Base-by-base conservation (phyloP, 1,139 yeast species). In the Yamadazyma atlantica region DNA sequence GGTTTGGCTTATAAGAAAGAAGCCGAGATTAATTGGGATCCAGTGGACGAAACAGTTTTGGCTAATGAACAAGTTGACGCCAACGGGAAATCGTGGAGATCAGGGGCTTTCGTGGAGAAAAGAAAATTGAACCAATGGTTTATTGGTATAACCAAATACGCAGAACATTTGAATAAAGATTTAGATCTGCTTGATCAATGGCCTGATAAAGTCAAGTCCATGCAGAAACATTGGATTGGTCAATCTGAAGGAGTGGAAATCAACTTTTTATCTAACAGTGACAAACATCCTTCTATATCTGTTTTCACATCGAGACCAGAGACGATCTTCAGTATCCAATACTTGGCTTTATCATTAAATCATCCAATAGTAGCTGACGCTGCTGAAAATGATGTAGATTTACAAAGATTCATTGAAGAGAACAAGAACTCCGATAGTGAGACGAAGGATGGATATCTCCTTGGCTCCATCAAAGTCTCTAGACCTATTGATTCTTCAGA, bases 21-120 rank as follows among this genome's bases (percentile, higher is more conserved):
- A 34, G 95, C 97, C 0, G 87, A 84, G 50, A 94, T 92, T 39
- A 92, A 92, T 55, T 92, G 98, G 98, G 98, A 92, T 59, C 98
- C 98, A 0, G 78, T 92, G 0, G 98, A 92, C 51, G 75, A 82
- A 50, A 92, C 98, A 0, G 98, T 92, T 1, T 66, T 92, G 44
- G 98, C 98, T 1, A 92, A 92, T 57, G 98, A 92, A 59, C 98
- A 92, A 58, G 97, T 92, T 3, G 98, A 92, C 57, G 61, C 84
- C 2, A 77, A 86, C 31, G 98, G 98, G 0, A 70, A 80, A 39
- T 88, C 97, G 0, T 92, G 98, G 98, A 75, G 98, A 59, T 88
- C 97, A 2, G 98, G 98, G 2, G 98, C 97, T 0, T 41, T 82
- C 13, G 98, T 90, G 0, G 97, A 92, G 57, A 88, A 87, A 58